Conservation (phyloP, 768 basidiomycete species). For the Megacollybia marginata region DNA sequence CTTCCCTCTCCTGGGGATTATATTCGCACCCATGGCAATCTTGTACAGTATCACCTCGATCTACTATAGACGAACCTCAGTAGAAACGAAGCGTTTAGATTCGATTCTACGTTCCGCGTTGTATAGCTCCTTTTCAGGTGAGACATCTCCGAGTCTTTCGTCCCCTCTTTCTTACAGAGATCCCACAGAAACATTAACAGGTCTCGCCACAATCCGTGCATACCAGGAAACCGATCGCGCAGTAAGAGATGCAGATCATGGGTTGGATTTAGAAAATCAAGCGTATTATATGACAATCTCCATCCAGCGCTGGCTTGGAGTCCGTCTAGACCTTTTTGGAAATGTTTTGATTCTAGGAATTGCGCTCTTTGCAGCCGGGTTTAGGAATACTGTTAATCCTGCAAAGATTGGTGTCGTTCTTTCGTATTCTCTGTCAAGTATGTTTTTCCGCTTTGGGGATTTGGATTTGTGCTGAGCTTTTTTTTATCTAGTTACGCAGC, state of each 20-base stretch:
- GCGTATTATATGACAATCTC: constrained; percentile 35
- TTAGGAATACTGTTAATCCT: constrained; percentile 28
- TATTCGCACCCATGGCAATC: constrained; percentile 26
- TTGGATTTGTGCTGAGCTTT: background rate
- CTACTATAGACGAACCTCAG: constrained; percentile 29
- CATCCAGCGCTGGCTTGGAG: constrained; percentile 34
- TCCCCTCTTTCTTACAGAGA: background rate
- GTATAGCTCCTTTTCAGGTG: constrained; percentile 22
- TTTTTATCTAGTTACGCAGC: constrained; percentile 31
- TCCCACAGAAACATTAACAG: constrained; percentile 26
- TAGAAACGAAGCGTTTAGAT: constrained; percentile 33
- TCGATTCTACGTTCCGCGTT: constrained; percentile 30
- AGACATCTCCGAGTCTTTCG: too few relatives aligned
- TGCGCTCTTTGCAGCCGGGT: constrained; percentile 39
- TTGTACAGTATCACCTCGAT: constrained; percentile 27
- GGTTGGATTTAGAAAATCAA: constrained; percentile 27
- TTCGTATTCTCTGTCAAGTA: constrained; percentile 41
- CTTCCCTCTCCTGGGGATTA: constrained; percentile 24
- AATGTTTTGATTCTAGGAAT: constrained; percentile 41
- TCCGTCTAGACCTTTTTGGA: constrained; percentile 39
- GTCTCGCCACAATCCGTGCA: constrained; percentile 29
- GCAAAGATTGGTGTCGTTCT: constrained; percentile 50
- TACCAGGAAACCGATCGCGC: constrained; percentile 30
- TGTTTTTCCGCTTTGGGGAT: constrained; percentile 12
- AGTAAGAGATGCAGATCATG: constrained; percentile 28